phyloP scores from a whole-genome alignment of 208 protist genomes.

The Trypanosoma caninum region DNA sequence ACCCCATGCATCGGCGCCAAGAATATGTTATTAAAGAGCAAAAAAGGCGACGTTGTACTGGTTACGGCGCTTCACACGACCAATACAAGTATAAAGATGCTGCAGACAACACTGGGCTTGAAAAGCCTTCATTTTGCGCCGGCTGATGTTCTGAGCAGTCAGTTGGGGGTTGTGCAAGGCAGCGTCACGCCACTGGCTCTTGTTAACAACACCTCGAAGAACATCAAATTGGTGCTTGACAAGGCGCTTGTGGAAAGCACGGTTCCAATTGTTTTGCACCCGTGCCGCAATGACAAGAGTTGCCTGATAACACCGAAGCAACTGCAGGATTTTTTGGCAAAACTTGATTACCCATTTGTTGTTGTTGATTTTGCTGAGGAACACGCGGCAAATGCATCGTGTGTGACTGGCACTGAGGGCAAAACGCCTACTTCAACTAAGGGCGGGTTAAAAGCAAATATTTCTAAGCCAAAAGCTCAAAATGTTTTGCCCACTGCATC shows the following conservation, averaged over 20 bases:
- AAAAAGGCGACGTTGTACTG: slow-evolving; percentile 85
- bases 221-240: slow-evolving; percentile 75
- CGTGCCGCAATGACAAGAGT: slow-evolving; percentile 86
- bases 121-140: slow-evolving; percentile 86
- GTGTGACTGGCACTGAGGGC: no score
- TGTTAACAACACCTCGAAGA: slow-evolving; percentile 69
- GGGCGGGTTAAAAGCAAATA: neutral
- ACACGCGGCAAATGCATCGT: slow-evolving; percentile 5
- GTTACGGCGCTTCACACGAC: slow-evolving; percentile 65
- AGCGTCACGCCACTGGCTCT: slow-evolving; percentile 85
- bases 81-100: slow-evolving; percentile 72
- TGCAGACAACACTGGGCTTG: slow-evolving; percentile 57
- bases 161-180: slow-evolving; percentile 69
- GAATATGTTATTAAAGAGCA: slow-evolving; percentile 91
- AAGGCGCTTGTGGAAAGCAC: slow-evolving; percentile 39
- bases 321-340: slow-evolving; percentile 57
- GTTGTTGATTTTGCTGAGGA: slow-evolving; percentile 64
- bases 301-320: slow-evolving; percentile 56
- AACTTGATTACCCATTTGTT: slow-evolving; percentile 57
- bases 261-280: slow-evolving; percentile 61
- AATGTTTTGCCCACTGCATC: slow-evolving; percentile 22
- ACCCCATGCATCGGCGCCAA: slow-evolving; percentile 58
- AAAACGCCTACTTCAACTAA: no score
- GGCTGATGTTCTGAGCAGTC: slow-evolving; percentile 54
- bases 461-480: neutral